Percentiles rank a stretch among this genome's conserved stretches.
Conservation (phyloP, 2,329 filamentous ascomycete species). For the Phaeosphaeria sp. region DNA sequence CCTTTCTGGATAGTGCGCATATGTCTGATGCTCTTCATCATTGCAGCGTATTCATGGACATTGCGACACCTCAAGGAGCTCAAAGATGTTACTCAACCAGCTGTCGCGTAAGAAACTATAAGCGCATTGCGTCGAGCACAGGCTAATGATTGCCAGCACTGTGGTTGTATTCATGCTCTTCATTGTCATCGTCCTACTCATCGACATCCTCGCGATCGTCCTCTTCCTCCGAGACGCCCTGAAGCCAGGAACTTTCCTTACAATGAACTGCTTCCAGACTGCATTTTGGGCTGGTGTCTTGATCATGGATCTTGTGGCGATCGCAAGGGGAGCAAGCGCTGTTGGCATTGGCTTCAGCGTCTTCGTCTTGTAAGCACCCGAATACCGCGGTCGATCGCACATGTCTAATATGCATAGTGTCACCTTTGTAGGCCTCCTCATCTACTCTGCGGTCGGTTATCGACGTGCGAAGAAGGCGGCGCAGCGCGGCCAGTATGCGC, state of each 20-base stretch:
- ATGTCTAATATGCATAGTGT: slow-evolving; percentile 32
- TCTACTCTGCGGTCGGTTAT: slow-evolving; percentile 48
- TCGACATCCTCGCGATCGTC: slow-evolving; percentile 45
- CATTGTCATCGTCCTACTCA: slow-evolving; percentile 40
- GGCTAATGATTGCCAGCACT: slow-evolving; percentile 32
- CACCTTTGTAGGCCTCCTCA: slow-evolving; percentile 47
- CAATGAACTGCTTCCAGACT: slow-evolving; percentile 46
- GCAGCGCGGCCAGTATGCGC: slow-evolving; percentile 42
- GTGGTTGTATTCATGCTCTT: slow-evolving; percentile 42
- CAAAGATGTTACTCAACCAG: slow-evolving; percentile 23
- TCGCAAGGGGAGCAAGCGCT: slow-evolving; percentile 25
- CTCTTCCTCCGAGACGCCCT: slow-evolving; percentile 42
- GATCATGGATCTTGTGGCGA: slow-evolving; percentile 40
- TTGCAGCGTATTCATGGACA: slow-evolving; percentile 35
- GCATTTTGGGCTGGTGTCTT: slow-evolving; percentile 43
- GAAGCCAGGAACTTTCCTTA: slow-evolving; percentile 42
- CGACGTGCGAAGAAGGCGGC: slow-evolving; percentile 45
- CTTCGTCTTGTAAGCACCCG: slow-evolving; percentile 47
- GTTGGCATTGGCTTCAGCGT: slow-evolving; percentile 36
- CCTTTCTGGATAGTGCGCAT: slow-evolving; percentile 47
- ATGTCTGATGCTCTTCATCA: slow-evolving; percentile 41
- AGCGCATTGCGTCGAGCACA: neutral
- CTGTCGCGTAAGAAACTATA: slow-evolving; percentile 25
- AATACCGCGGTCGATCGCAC: neutral
- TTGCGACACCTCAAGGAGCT: slow-evolving; percentile 26